Evolutionary conservation across 352 stramenopile species (phyloP), one percentile per base, ranked within the genome.

Genomic region (Globisporangium camurandrum): DNA sequence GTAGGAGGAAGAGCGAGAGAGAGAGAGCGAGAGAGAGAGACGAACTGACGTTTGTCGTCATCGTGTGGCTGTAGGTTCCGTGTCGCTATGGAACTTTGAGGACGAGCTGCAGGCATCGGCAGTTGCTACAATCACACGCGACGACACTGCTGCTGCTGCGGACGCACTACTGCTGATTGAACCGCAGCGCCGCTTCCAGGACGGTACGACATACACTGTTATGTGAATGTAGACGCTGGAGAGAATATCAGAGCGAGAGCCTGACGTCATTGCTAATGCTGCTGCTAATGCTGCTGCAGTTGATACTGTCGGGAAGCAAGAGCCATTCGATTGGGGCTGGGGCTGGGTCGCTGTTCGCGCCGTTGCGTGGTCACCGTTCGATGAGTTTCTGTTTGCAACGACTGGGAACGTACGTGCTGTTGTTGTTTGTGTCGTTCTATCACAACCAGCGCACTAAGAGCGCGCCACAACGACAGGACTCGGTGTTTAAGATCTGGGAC

Each of bases 331-430:
- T 31, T 94, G 83, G 83, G 78, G 80, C 12, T 84, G 68, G 60
- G 80, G 80, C 17, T 94, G 83, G 83, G 75, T 90, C 19, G 80
- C 83, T 16, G 69, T 94, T 11, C 80, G 83, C 45, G 75, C 76
- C 1, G 71, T 94, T 22, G 61, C 64, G 10, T 94, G 83, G 83
- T 91, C 78, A 26, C 80, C 83, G 4, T 88, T 86, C 50, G 83
- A 92, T 46, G 72, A 87, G 20, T 69, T 88, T 51, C 55, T 94
- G n/a, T 94, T 94, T 42, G 80, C 73, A 6, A 82, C 78, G 4
- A 91, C 82, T n/a, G 83, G 83, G 42, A 92, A 94, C 61, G 83
- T 91, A 72, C 24, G 69, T 46, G n/a, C n/a, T n/a, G n/a, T n/a
- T n/a, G n/a, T 2, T 27, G 14, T 42, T 4, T 39, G 36, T 39